A percentile compares a stretch with the other conserved stretches of the same genome.
phyloP scores from a whole-genome alignment of 306 rosid species.

The Trichosanthes cucumerina region DNA sequence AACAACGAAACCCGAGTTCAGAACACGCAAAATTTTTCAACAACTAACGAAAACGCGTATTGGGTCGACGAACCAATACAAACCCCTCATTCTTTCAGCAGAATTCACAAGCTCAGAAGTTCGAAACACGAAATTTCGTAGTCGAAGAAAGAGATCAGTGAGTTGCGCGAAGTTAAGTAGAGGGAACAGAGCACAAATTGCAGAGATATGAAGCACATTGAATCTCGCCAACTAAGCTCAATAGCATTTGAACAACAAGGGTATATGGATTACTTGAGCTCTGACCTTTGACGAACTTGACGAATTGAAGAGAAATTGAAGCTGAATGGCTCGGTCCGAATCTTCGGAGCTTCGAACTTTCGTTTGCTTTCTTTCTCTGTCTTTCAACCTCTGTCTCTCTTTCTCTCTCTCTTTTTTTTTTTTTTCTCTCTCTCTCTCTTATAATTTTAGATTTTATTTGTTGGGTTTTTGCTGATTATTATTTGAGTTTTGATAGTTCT shows the following conservation, averaged over 20 bases:
- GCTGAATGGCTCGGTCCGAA: constrained; percentile 39
- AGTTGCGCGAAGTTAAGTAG: constrained; percentile 26
- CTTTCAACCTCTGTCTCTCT: not conserved
- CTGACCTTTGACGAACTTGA: constrained; percentile 41
- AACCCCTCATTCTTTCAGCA: constrained; percentile 27
- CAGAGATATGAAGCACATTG: constrained; percentile 31
- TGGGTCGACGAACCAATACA: constrained; percentile 41
- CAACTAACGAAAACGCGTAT: constrained; percentile 29
- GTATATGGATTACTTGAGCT: constrained; percentile 37
- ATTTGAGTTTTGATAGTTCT: not conserved
- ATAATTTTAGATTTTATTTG: not conserved
- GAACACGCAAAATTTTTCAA: constrained; percentile 17
- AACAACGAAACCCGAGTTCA: constrained; percentile 30
- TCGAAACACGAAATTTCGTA: constrained; percentile 35
- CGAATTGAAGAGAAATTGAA: constrained; percentile 67
- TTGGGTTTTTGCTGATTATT: not conserved
- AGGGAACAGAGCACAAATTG: constrained; percentile 20
- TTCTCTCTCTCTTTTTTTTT: not conserved
- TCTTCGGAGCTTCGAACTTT: constrained; percentile 40
- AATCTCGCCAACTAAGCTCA: constrained; percentile 25
- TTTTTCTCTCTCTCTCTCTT: not conserved
- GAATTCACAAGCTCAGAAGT: constrained; percentile 43
- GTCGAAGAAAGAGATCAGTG: constrained; percentile 49
- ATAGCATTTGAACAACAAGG: not conserved
- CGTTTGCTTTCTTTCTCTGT: not conserved